Evolutionary conservation across 2,329 filamentous ascomycete species (phyloP).

Genomic region (Verticillium dahliae): DNA sequence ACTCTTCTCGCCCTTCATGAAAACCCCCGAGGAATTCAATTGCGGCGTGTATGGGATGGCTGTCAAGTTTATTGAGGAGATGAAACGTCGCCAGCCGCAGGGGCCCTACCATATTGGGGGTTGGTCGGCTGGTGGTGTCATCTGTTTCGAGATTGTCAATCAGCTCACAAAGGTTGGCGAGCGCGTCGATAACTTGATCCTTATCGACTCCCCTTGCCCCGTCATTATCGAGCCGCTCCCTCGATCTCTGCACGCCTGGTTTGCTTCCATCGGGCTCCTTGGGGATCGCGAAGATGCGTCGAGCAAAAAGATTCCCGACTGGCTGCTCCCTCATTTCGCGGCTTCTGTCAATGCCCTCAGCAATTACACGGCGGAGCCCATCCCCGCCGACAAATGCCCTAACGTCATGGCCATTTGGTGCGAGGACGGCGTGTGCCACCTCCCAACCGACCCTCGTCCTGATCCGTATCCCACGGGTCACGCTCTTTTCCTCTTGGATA

Average conservation of each 20-base stretch:
- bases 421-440: conserved; percentile 65
- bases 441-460: conserved; percentile 58
- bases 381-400: conserved; percentile 52
- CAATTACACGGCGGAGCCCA: conserved; percentile 60
- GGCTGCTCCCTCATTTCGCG: conserved; percentile 68
- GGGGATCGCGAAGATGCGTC: conserved; percentile 49
- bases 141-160: conserved; percentile 60
- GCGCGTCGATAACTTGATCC: conserved; percentile 50
- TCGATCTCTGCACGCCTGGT: conserved; percentile 59
- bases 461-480: conserved; percentile 53
- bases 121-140: conserved; percentile 73
- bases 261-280: conserved; percentile 64
- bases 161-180: conserved; percentile 53
- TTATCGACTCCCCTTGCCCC: conserved; percentile 62
- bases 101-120: conserved; percentile 65
- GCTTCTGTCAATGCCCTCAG: conserved; percentile 62
- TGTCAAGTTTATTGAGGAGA: conserved; percentile 43
- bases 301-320: conserved; percentile 55
- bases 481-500: conserved; percentile 66
- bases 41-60: conserved; percentile 51
- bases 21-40: conserved; percentile 48
- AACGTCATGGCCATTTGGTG: conserved; percentile 64
- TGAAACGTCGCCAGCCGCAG: conserved; percentile 61
- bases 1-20: conserved; percentile 57
- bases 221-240: conserved; percentile 64